Evolutionary conservation across 768 basidiomycete genomes (phyloP).

Genomic region (Naganishia antarctica): DNA sequence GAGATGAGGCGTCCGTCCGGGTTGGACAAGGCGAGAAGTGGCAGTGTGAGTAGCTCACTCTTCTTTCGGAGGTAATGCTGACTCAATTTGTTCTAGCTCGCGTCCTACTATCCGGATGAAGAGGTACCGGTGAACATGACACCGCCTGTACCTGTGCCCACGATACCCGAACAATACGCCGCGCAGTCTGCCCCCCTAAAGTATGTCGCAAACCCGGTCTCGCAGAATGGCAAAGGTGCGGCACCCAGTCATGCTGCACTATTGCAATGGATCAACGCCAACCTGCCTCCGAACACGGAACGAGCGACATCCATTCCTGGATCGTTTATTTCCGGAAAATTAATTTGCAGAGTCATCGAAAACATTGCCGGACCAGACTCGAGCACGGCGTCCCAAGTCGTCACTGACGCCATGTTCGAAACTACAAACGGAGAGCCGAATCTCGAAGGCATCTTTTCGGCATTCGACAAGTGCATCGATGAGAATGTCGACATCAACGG

Average conservation of each 20-base stretch:
- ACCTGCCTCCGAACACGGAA: constrained; percentile 59
- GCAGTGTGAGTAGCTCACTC: constrained; percentile 11
- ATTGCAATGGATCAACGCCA: constrained; percentile 82
- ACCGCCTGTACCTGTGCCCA: constrained; percentile 4
- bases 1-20: constrained; percentile 24
- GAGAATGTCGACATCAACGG: constrained; percentile 83
- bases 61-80: neutral
- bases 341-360: constrained; percentile 79
- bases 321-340: constrained; percentile 59
- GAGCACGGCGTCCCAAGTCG: constrained; percentile 53
- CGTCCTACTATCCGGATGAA: constrained; percentile 12
- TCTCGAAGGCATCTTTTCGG: constrained; percentile 75
- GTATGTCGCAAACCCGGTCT: too few relatives aligned
- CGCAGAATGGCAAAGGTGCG: constrained; percentile 24
- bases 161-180: constrained; percentile 16
- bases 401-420: constrained; percentile 61
- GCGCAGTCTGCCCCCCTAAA: too few relatives aligned
- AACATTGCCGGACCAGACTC: constrained; percentile 36
- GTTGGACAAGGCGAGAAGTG: constrained; percentile 18
- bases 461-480: constrained; percentile 89
- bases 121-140: constrained; percentile 9
- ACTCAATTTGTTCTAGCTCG: neutral
- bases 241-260: constrained; percentile 48
- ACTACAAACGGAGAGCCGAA: constrained; percentile 64
- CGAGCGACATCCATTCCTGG: constrained; percentile 52